Percentiles rank a stretch among this genome's conserved stretches.
These are phyloP conservation scores for Pyracantha coccinea DNA, from an alignment of 331 rosid species.

Conservation along the genomic window DNA sequence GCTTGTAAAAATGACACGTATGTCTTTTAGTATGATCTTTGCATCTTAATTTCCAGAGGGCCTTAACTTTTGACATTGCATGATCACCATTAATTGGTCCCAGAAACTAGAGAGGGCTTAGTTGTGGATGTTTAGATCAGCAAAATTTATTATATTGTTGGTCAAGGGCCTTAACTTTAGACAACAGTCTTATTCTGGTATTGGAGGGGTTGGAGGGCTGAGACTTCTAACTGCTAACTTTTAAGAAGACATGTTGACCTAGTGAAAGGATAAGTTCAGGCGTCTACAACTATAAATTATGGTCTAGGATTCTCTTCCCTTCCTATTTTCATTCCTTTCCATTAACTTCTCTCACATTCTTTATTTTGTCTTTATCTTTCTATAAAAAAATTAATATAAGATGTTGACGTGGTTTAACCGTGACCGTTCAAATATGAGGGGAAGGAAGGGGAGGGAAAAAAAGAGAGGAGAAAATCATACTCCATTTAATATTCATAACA, in stretches of 20 bases:
- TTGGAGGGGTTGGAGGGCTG: not conserved
- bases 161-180: slow-evolving; percentile 20
- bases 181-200: slow-evolving; percentile 5
- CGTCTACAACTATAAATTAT: not conserved
- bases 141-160: not conserved
- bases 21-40: not conserved
- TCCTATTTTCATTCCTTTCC: too few relatives aligned
- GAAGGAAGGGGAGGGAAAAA: too few relatives aligned
- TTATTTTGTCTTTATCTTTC: too few relatives aligned
- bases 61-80: not conserved
- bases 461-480: too few relatives aligned
- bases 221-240: not conserved
- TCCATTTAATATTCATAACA: too few relatives aligned
- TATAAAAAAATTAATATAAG: too few relatives aligned
- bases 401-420: too few relatives aligned
- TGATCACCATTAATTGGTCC: not conserved
- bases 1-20: not conserved
- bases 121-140: slow-evolving; percentile 10
- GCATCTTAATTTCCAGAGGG: not conserved
- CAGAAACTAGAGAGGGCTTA: not conserved
- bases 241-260: not conserved
- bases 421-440: too few relatives aligned
- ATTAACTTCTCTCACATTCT: too few relatives aligned
- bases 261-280: slow-evolving; percentile 16
- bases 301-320: too few relatives aligned